Evolutionary conservation across 768 basidiomycete genomes (phyloP), one percentile per base, ranked within the genome.

Genomic region (Rossbeevera mucosa): DNA sequence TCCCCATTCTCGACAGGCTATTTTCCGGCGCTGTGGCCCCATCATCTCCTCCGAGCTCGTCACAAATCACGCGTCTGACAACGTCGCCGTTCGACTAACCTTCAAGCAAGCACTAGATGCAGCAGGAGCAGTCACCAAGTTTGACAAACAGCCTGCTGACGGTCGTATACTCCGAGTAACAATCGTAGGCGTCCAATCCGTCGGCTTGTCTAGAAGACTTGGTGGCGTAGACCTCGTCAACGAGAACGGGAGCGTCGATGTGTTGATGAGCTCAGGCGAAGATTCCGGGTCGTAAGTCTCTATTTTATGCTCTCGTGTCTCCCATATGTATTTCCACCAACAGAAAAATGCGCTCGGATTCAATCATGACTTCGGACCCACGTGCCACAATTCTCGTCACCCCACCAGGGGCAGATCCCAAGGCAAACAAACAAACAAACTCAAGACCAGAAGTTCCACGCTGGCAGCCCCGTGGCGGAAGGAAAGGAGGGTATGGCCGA

Each of bases 281-380:
- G 69, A 71, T 22, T 69, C 67, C n/a, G 76, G 76, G 50, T 85
- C 86, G 86, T 88, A 63, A 70, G 67, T 59, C 2, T 3, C 16
- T 5, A 24, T 8, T n/a, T 13, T 8, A n/a, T 5, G 13, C 13
- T 0, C 21, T n/a, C 16, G 26, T 18, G 5, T 25, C 8, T 16
- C 26, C 20, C 28, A n/a, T 20, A 11, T 11, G 4, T 18, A 13
- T 46, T 9, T 18, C 9, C 5, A 11, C n/a, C 11, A 28, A 47
- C 59, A 92, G 91, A 54, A 93, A 91, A 80, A 76, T 94, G 76
- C 87, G 91, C 48, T 92, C 91, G 2, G 91, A 94, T 64, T 81
- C 81, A 2, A 76, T 92, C 45, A 66, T 90, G 54, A 55, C 49
- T 28, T 73, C 74, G 20, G 77, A 76, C 58, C 79, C 85, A n/a